A percentile compares a stretch with the other conserved stretches of the same genome.
Evolutionary conservation across 352 stramenopile genomes (phyloP).

Genomic region (Phytophthora lateralis): DNA sequence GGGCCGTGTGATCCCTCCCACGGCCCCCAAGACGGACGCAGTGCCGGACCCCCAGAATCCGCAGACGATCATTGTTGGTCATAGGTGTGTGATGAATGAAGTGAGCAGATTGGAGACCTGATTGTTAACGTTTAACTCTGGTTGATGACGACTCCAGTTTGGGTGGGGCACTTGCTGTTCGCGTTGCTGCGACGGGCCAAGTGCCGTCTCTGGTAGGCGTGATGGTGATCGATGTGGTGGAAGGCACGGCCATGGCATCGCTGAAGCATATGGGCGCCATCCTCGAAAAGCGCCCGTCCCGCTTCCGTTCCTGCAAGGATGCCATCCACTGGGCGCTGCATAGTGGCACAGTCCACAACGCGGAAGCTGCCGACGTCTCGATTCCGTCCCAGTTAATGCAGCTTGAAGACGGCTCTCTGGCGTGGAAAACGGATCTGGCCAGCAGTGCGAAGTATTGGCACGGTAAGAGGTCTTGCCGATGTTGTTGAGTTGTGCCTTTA

Average conservation of each 20-base stretch:
- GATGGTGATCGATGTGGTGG: constrained; percentile 91
- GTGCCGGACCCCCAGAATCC: constrained; percentile 35
- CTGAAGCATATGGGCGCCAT: constrained; percentile 86
- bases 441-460: constrained; percentile 80
- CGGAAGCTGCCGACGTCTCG: constrained; percentile 72
- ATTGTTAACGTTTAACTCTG: constrained; percentile 3
- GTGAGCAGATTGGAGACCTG: not conserved
- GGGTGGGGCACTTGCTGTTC: constrained; percentile 81
- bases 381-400: constrained; percentile 80
- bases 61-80: constrained; percentile 78
- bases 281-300: constrained; percentile 66
- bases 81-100: constrained; percentile 53
- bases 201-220: constrained; percentile 75
- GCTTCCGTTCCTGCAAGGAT: constrained; percentile 71
- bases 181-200: constrained; percentile 61
- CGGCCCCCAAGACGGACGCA: constrained; percentile 13
- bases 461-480: constrained; percentile 37
- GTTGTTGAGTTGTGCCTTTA: not conserved
- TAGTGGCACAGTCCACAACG: constrained; percentile 77
- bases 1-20: constrained; percentile 50
- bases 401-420: constrained; percentile 52
- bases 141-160: constrained; percentile 47
- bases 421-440: constrained; percentile 82
- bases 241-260: constrained; percentile 87
- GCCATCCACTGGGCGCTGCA: constrained; percentile 84